Evolutionary conservation across 2,329 filamentous ascomycete genomes (phyloP), one percentile per base, ranked within the genome.

Genomic region (Apiospora marii): DNA sequence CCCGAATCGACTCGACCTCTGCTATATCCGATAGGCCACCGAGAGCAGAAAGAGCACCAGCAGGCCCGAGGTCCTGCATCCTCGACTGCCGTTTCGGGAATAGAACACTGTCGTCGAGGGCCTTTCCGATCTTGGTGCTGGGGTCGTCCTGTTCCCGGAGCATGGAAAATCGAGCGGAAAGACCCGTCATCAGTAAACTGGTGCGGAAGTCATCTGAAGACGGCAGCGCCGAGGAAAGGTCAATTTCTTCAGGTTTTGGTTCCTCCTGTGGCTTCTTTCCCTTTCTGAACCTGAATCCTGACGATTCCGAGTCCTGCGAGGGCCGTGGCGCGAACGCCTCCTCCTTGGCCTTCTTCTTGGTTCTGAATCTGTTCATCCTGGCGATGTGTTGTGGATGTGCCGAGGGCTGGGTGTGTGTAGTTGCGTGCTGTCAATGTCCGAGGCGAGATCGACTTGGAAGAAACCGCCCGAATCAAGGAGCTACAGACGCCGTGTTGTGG

Each of bases 131-230:
- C 81, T 95, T 93, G 1, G 94, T 96, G 74, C 87, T 92, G 0
- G 96, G 96, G 78, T 98, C 95, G 81, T 98, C 95, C 81, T 98
- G 96, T 82, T 98, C 96, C 78, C 94, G 88, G 44, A 98, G 86
- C 96, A 98, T 98, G 77, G 96, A 98, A 82, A 99, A 99, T 8
- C 96, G 92, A 16, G 95, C 94, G 0, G 96, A 98, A 5, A 99
- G 88, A 58, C 95, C 96, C 0, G 94, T 95, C 96, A 99, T 97
- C 74, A 99, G 87, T 73, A 99, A 85, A 86, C 96, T 98, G 4
- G 96, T 99, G 72, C 96, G 91, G 82, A 99, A 98, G 79, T 98
- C 92, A 82, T 98, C 94, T 67, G 86, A 92, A 0, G 95, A 88
- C 1, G 96, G 96, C 2, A 99, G 86, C 0, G 91, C 95, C 16